These are phyloP conservation scores for Trypanosoma lewisi DNA, from an alignment of 208 protist species.

Conservation along the genomic window DNA sequence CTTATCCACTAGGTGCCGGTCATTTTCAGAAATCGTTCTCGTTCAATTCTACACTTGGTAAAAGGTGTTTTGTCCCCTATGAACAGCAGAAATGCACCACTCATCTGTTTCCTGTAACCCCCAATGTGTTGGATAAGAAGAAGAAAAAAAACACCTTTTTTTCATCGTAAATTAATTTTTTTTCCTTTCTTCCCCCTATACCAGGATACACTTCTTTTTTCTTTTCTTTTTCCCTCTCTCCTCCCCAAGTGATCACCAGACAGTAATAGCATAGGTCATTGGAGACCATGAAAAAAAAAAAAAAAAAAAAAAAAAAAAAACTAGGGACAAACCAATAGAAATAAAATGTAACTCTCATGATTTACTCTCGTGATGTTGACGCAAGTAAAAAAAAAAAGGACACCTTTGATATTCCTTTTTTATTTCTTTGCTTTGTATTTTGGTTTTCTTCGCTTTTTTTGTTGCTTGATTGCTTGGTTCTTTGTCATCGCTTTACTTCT, in stretches of 20 bases:
- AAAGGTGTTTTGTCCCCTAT: background rate
- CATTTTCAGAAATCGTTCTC: constrained; percentile 5
- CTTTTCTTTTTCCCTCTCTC: too few relatives aligned
- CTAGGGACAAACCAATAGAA: background rate
- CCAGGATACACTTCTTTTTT: constrained; percentile 1
- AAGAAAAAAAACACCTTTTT: too few relatives aligned
- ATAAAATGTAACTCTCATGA: background rate
- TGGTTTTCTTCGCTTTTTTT: background rate
- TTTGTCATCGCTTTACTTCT: too few relatives aligned
- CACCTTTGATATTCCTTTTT: constrained; percentile 24
- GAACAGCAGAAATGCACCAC: too few relatives aligned
- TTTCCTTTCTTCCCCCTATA: too few relatives aligned
- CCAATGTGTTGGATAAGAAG: too few relatives aligned
- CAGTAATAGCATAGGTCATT: too few relatives aligned
- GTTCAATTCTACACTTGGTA: background rate
- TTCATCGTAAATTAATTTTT: too few relatives aligned
- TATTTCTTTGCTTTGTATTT: constrained; percentile 11
- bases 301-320: constrained; percentile 23
- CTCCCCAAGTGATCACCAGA: too few relatives aligned
- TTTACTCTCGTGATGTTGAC: background rate
- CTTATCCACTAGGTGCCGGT: constrained; percentile 45
- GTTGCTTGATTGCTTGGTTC: background rate
- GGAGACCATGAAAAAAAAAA: constrained; percentile 21
- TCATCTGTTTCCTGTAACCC: too few relatives aligned
- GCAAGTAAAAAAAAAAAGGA: constrained; percentile 6